A percentile compares a stretch with the other conserved stretches of the same genome.
Evolutionary conservation across 768 basidiomycete genomes (phyloP).

Genomic region (Lyophyllum atratum): DNA sequence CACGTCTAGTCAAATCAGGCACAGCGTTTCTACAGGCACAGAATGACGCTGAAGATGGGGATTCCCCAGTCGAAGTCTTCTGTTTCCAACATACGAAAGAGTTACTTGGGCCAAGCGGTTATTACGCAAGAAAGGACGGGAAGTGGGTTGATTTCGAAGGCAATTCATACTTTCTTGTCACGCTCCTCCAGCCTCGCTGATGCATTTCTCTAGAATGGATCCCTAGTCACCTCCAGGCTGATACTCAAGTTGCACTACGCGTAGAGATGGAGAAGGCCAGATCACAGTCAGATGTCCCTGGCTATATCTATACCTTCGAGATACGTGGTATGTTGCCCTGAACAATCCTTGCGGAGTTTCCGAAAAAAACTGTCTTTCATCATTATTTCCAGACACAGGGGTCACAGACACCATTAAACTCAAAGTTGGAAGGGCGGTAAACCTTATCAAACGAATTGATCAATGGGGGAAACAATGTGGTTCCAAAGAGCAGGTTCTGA

Average conservation of each 20-base stretch:
- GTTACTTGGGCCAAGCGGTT: slow-evolving; percentile 54
- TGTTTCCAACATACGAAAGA: slow-evolving; percentile 68
- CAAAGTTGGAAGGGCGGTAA: slow-evolving; percentile 80
- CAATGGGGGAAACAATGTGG: slow-evolving; percentile 84
- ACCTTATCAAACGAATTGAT: slow-evolving; percentile 70
- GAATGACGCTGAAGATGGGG: slow-evolving; percentile 32
- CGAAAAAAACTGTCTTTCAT: not conserved
- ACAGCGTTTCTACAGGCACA: slow-evolving; percentile 21
- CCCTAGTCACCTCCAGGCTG: slow-evolving; percentile 58
- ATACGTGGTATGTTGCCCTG: slow-evolving; percentile 57
- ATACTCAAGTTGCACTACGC: slow-evolving; percentile 58
- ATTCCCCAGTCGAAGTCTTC: slow-evolving; percentile 43
- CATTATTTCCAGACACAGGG: slow-evolving; percentile 16
- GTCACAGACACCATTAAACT: slow-evolving; percentile 51
- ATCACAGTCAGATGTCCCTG: slow-evolving; percentile 60
- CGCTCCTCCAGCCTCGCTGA: slow-evolving; percentile 10
- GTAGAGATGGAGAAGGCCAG: slow-evolving; percentile 50
- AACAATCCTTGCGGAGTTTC: not conserved
- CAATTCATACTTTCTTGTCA: slow-evolving; percentile 25
- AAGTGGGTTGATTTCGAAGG: slow-evolving; percentile 62
- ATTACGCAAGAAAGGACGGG: slow-evolving; percentile 51
- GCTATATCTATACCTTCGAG: slow-evolving; percentile 84
- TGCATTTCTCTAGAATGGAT: slow-evolving; percentile 58
- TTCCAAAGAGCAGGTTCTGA: slow-evolving; percentile 71
- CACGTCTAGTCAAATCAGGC: slow-evolving; percentile 54